A percentile compares a stretch with the other conserved stretches of the same genome.
These are phyloP conservation scores for Scheffersomyces ergatensis DNA, from an alignment of 805 yeast species.

Conservation along the genomic window DNA sequence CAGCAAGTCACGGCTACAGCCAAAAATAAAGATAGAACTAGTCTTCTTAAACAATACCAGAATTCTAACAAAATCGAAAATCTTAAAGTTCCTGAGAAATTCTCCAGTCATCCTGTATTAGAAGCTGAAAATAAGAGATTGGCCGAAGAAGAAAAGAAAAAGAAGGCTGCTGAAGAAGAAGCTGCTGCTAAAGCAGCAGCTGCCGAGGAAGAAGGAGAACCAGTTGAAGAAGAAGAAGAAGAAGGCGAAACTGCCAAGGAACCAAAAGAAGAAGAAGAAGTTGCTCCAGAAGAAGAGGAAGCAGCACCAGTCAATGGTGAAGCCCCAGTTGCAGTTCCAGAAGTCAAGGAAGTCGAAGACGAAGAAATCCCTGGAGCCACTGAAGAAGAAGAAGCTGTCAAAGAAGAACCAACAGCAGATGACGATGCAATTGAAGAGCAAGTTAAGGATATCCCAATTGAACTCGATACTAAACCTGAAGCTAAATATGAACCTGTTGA, in stretches of 20 bases:
- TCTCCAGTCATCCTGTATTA: slow-evolving; percentile 37
- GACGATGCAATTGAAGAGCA: slow-evolving; percentile 28
- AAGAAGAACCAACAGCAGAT: slow-evolving; percentile 12
- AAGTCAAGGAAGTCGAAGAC: slow-evolving; percentile 8
- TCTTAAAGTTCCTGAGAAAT: slow-evolving; percentile 39
- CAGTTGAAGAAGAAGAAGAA: slow-evolving; percentile 11
- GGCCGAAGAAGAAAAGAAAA: slow-evolving; percentile 11
- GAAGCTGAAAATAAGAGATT: slow-evolving; percentile 24
- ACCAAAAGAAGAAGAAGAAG: slow-evolving; percentile 9
- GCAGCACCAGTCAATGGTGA: slow-evolving; percentile 5
- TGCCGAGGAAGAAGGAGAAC: slow-evolving; percentile 11
- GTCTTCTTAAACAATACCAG: slow-evolving; percentile 32
- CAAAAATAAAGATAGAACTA: slow-evolving; percentile 18
- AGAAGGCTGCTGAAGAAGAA: slow-evolving; percentile 17
- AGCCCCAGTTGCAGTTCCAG: slow-evolving; percentile 4
- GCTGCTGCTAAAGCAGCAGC: slow-evolving; percentile 11
- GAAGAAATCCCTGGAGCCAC: too few species aligned
- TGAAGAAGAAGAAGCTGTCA: slow-evolving; percentile 9
- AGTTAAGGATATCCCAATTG: slow-evolving; percentile 31
- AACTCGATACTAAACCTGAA: slow-evolving; percentile 29
- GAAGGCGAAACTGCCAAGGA: slow-evolving; percentile 16
- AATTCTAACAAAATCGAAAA: slow-evolving; percentile 30
- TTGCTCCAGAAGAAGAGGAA: slow-evolving; percentile 8
- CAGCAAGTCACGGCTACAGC: slow-evolving; percentile 5
- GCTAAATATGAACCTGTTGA: slow-evolving; percentile 33